Evolutionary conservation across 805 yeast genomes (phyloP), one percentile per base, ranked within the genome.

Genomic region (Pichia nanzhaoensis): DNA sequence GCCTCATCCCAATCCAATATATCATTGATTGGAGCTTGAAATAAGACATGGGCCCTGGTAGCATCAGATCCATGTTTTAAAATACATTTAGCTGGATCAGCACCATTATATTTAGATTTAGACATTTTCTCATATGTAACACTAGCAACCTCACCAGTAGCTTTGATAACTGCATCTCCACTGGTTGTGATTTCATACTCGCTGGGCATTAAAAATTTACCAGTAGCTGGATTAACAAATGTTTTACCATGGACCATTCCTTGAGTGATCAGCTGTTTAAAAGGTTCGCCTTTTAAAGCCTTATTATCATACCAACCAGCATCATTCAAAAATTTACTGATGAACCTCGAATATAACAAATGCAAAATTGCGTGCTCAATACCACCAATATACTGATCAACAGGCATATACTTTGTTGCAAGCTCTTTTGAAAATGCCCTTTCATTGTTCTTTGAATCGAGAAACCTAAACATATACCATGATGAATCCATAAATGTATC

Each of bases 171-270:
- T 2, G 83, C 82, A 2, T 60, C 61, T 0, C 73, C 63, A 42
- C 69, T 66, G 0, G 67, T 45, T 10, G 49, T 39, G 3, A 61
- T 34, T 34, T 75, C 81, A 12, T 86, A 60, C 54, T 93, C 97
- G 1, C 82, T 80, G 0, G 95, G 91, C 54, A 79, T 86, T 52
- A 93, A 67, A 60, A 84, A 91, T 46, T 80, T 66, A 0, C 91
- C 93, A 27, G 74, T 82, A 0, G 61, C 64, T 3, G 96, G 93
- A 52, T 90, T 82, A 7, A 70, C 68, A 54, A 61, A 85, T 0
- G 99, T 93, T 57, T 77, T 80, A 3, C 97, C 98, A 50, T 91
- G 96, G 3, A 93, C 99, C 99, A 93, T 93, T 16, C 99, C 99
- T 62, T 91, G 98, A 2, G 97, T 90, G 2, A 91, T 81, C 31